A percentile compares a stretch with the other conserved stretches of the same genome.
Conservation (phyloP, 495 filamentous ascomycete species). For the Penicillium roqueforti region DNA sequence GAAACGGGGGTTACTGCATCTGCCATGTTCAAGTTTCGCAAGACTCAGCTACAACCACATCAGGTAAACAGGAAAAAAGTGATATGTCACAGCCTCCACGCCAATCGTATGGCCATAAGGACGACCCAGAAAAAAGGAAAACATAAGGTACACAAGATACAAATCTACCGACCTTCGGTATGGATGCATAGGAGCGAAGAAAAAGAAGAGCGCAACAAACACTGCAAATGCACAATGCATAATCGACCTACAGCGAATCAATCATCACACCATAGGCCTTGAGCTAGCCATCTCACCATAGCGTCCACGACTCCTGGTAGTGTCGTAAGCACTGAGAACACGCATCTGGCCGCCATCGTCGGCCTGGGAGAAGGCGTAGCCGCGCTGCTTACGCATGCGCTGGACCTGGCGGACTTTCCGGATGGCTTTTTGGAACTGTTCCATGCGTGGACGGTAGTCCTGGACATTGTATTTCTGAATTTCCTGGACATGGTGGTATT, state of each 20-base stretch:
- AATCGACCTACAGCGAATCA: constrained; percentile 15
- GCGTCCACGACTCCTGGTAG: constrained; percentile 81
- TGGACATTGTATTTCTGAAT: constrained; percentile 99
- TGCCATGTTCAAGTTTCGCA: constrained; percentile 14
- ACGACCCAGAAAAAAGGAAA: constrained; percentile 8
- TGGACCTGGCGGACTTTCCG: constrained; percentile 98
- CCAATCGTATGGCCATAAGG: constrained; percentile 19
- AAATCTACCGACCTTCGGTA: constrained; percentile 15
- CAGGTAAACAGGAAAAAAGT: constrained; percentile 14
- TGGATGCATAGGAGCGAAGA: constrained; percentile 16
- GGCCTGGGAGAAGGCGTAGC: constrained; percentile 96
- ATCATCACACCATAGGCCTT: constrained; percentile 39
- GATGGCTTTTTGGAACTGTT: constrained; percentile 99
- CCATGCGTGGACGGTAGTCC: constrained; percentile 98
- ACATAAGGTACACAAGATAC: constrained; percentile 18
- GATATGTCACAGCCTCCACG: constrained; percentile 22
- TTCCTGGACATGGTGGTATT: constrained; percentile 98
- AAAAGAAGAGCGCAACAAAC: constrained; percentile 11
- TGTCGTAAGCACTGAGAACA: constrained; percentile 95
- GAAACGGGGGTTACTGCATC: not conserved
- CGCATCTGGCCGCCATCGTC: constrained; percentile 81
- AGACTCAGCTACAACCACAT: constrained; percentile 16
- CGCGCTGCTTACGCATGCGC: constrained; percentile 98
- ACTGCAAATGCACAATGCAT: constrained; percentile 11
- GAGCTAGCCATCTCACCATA: constrained; percentile 96